Evolutionary conservation across 176 grass and related monocot genomes (phyloP).

Genomic region (Lolium rigidum): DNA sequence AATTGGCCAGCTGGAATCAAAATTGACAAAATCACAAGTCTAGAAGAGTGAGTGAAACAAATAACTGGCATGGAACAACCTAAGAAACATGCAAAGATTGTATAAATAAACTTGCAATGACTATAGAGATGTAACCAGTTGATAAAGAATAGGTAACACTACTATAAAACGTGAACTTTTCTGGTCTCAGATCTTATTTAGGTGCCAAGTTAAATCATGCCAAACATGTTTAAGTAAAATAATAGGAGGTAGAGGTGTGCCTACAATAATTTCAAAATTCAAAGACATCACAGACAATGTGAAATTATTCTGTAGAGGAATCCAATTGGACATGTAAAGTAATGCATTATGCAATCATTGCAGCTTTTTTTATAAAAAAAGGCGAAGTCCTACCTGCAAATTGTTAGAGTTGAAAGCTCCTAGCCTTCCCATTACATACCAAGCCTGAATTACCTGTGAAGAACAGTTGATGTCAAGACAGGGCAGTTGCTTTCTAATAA

Average conservation of each 20-base stretch:
- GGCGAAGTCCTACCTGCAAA: slow-evolving; percentile 75
- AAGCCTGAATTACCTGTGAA: slow-evolving; percentile 83
- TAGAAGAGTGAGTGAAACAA: not conserved
- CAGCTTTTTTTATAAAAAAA: not conserved
- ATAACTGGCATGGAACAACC: not conserved
- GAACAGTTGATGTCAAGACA: slow-evolving; percentile 10
- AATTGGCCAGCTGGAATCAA: slow-evolving; percentile 60
- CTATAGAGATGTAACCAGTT: slow-evolving; percentile 6
- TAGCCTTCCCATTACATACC: slow-evolving; percentile 95
- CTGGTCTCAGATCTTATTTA: not conserved
- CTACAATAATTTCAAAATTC: not conserved
- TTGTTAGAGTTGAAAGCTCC: slow-evolving; percentile 91
- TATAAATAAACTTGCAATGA: not conserved
- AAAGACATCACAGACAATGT: not conserved
- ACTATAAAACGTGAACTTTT: not conserved
- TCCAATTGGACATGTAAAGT: not conserved
- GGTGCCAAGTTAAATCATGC: not conserved
- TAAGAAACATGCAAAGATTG: not conserved
- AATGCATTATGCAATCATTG: not conserved
- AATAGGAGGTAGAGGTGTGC: not conserved
- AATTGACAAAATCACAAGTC: slow-evolving; percentile 3
- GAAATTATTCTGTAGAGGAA: not conserved
- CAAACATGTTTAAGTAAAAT: not conserved
- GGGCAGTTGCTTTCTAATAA: slow-evolving; percentile 9
- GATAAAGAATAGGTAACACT: not conserved